Conservation (phyloP, 805 yeast species). For the Saturnispora zaruensis region DNA sequence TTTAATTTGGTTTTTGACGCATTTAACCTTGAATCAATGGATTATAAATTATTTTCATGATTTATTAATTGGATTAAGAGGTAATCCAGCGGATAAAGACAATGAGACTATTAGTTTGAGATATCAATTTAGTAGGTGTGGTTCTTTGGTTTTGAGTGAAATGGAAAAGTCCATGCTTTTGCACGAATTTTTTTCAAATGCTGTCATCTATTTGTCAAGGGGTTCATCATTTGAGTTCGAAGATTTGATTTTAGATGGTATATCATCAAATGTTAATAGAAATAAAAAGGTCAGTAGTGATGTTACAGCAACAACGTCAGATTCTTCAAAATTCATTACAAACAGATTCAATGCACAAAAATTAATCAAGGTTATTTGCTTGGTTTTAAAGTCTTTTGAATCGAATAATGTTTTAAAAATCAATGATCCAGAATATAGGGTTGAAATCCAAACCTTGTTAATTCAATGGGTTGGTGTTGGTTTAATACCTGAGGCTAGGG, state of each 20-base stretch:
- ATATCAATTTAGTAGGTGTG: conserved; percentile 47
- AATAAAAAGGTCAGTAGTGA: conserved; percentile 10
- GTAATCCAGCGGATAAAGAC: conserved; percentile 23
- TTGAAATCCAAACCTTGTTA: conserved; percentile 52
- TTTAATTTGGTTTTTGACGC: conserved; percentile 61
- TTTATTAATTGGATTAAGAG: conserved; percentile 49
- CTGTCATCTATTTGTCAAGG: conserved; percentile 35
- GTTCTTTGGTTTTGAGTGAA: conserved; percentile 43
- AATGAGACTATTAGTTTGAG: conserved; percentile 12
- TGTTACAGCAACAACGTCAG: conserved; percentile 3
- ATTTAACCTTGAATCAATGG: conserved; percentile 45
- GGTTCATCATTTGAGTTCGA: conserved; percentile 23
- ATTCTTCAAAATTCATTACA: conserved; percentile 25
- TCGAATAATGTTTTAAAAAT: conserved; percentile 34
- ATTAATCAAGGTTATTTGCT: conserved; percentile 47
- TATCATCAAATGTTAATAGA: not conserved
- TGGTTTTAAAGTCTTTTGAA: conserved; percentile 50
- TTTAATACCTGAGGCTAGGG: conserved; percentile 50
- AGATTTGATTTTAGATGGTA: conserved; percentile 8
- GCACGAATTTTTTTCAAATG: conserved; percentile 60
- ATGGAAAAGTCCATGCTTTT: conserved; percentile 59
- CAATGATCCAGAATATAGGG: conserved; percentile 42
- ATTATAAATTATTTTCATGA: conserved; percentile 58
- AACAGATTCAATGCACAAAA: conserved; percentile 28
- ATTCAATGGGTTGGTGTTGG: conserved; percentile 55